Conservation (phyloP, 306 rosid genomes). For the Trifolium pratense region DNA sequence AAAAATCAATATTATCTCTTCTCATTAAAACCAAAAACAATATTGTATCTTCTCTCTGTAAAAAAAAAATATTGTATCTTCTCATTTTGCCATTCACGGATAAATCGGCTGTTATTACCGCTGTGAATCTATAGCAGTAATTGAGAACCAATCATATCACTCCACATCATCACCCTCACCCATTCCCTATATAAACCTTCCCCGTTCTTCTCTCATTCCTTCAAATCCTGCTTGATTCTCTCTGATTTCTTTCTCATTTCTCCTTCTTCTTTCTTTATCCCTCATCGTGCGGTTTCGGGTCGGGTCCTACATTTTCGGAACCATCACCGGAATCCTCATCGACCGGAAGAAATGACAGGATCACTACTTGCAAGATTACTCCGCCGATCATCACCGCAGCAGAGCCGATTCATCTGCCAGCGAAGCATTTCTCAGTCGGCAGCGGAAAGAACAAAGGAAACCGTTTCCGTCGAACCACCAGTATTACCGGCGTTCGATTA, state of each 20-base stretch:
- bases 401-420: background rate
- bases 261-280: background rate
- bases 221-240: background rate
- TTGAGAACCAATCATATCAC: constrained; percentile 7
- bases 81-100: background rate
- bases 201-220: background rate
- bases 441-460: constrained; percentile 38
- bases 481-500: constrained; percentile 73
- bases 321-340: constrained; percentile 22
- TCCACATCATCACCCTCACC: constrained; percentile 37
- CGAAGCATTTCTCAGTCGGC: constrained; percentile 55
- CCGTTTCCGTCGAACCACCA: constrained; percentile 13
- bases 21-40: too few species aligned
- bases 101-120: constrained; percentile 19
- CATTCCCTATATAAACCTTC: constrained; percentile 42
- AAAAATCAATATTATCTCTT: too few species aligned
- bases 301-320: constrained; percentile 35
- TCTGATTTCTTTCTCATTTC: background rate
- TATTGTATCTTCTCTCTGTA: too few species aligned
- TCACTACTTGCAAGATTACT: constrained; percentile 38
- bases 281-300: background rate
- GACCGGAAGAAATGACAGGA: constrained; percentile 65
- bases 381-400: constrained; percentile 12
- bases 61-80: too few species aligned
- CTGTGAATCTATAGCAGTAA: constrained; percentile 28